These are phyloP conservation scores for Articulospora tetracladia DNA, from an alignment of 495 filamentous ascomycete species.

Conservation along the genomic window DNA sequence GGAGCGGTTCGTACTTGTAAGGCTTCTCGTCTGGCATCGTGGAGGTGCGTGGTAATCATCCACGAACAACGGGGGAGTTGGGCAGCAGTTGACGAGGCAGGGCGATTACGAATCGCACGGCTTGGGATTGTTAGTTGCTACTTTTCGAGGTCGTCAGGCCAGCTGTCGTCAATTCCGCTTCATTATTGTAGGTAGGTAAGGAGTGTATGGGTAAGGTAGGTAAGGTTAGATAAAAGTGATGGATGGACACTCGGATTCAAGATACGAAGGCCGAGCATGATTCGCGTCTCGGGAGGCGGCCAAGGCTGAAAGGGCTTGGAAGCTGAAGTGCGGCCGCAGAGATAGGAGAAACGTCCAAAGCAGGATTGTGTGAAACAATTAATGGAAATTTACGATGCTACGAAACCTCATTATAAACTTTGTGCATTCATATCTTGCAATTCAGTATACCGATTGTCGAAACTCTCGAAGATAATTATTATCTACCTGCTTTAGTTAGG, in stretches of 20 bases:
- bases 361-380: neutral
- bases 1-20: constrained; percentile 59
- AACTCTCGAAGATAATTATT: too few relatives aligned
- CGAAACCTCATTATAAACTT: neutral
- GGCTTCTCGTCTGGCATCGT: constrained; percentile 57
- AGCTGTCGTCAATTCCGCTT: constrained; percentile 21
- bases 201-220: constrained; percentile 3
- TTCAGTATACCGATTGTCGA: too few relatives aligned
- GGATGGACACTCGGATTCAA: neutral
- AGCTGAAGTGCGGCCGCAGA: neutral
- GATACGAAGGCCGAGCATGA: constrained; percentile 3
- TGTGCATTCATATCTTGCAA: neutral
- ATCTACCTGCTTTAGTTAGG: too few relatives aligned
- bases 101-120: neutral
- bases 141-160: constrained; percentile 20
- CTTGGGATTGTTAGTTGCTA: neutral
- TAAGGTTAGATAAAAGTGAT: neutral
- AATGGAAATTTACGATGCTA: neutral
- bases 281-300: constrained; percentile 10
- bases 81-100: neutral
- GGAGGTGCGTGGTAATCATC: neutral
- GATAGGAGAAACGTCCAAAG: neutral
- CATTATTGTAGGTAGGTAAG: constrained; percentile 3
- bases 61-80: neutral
- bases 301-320: constrained; percentile 7